phyloP scores from a whole-genome alignment of 139 green algal species.

The Cymbomonas tetramitiformis region DNA sequence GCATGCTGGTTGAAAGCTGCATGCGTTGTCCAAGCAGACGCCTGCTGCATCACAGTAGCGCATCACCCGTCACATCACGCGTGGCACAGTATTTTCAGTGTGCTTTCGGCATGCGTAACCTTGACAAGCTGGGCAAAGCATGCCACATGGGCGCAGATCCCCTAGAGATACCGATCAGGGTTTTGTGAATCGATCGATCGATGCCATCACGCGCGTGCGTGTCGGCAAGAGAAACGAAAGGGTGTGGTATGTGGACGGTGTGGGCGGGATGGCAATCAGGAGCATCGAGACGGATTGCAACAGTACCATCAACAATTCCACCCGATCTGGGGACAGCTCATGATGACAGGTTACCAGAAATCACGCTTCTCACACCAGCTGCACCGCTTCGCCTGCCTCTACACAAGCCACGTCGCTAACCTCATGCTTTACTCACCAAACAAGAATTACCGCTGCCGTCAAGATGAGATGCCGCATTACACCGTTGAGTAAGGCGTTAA shows the following conservation, averaged over 20 bases:
- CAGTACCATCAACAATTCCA: constrained; percentile 72
- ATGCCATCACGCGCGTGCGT: too few species aligned
- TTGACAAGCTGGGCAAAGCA: too few species aligned
- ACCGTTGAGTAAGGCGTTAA: constrained; percentile 6
- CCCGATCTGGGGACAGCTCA: constrained; percentile 76
- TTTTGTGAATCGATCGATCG: too few species aligned
- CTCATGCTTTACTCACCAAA: constrained; percentile 69
- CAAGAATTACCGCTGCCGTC: constrained; percentile 55
- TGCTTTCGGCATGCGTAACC: too few species aligned
- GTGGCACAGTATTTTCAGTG: too few species aligned
- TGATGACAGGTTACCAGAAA: constrained; percentile 94
- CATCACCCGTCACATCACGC: too few species aligned
- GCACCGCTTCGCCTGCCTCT: constrained; percentile 91
- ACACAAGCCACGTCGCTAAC: constrained; percentile 87
- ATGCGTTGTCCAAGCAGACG: too few species aligned
- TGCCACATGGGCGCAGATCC: too few species aligned
- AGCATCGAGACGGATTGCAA: constrained; percentile 44
- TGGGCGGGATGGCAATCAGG: neutral
- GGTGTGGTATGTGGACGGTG: neutral
- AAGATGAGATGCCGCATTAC: constrained; percentile 81
- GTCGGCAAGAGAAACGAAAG: neutral
- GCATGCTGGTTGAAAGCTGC: too few species aligned
- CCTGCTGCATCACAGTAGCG: too few species aligned
- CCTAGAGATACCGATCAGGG: too few species aligned
- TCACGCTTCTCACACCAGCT: constrained; percentile 79